Conservation (phyloP, 2,329 filamentous ascomycete species). For the Salinomyces thailandicus region DNA sequence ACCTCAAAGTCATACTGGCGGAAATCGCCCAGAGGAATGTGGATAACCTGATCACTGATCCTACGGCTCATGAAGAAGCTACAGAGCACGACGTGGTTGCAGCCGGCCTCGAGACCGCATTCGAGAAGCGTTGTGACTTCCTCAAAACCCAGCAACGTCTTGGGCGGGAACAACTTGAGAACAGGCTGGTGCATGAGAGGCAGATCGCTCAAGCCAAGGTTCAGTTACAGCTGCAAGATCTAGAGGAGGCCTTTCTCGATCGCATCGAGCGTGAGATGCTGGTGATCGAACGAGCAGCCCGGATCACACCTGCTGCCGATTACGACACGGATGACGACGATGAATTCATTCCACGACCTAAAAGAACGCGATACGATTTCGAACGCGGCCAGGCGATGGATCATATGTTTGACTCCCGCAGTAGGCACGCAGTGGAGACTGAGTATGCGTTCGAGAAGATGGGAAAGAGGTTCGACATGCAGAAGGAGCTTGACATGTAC, state of each 20-base stretch:
- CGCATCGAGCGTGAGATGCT: conserved; percentile 23
- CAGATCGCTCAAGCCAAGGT: conserved; percentile 26
- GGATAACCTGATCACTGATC: conserved; percentile 46
- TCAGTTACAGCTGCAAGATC: conserved; percentile 23
- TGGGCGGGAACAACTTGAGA: conserved; percentile 28
- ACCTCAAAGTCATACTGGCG: conserved; percentile 53
- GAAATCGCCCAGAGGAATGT: conserved; percentile 54
- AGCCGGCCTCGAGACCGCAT: conserved; percentile 41
- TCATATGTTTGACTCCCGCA: conserved; percentile 20
- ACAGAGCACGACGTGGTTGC: conserved; percentile 43
- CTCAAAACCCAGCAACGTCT: conserved; percentile 29
- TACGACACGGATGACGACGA: conserved; percentile 25
- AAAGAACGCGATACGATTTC: conserved; percentile 22
- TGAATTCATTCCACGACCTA: conserved; percentile 28
- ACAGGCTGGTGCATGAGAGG: conserved; percentile 28
- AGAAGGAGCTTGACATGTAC: conserved; percentile 20
- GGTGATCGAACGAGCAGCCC: conserved; percentile 15
- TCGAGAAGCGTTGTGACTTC: conserved; percentile 30
- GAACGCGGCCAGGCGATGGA: conserved; percentile 16
- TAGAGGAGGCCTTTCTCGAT: conserved; percentile 19
- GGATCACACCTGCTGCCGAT: conserved; percentile 5
- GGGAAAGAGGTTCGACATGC: conserved; percentile 15
- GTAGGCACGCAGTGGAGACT: conserved; percentile 18
- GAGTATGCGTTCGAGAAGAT: conserved; percentile 16
- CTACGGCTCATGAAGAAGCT: conserved; percentile 43